These are phyloP conservation scores for Arthrobotrys sphaeroides DNA, from an alignment of 2,329 filamentous ascomycete genomes.

Conservation along the genomic window DNA sequence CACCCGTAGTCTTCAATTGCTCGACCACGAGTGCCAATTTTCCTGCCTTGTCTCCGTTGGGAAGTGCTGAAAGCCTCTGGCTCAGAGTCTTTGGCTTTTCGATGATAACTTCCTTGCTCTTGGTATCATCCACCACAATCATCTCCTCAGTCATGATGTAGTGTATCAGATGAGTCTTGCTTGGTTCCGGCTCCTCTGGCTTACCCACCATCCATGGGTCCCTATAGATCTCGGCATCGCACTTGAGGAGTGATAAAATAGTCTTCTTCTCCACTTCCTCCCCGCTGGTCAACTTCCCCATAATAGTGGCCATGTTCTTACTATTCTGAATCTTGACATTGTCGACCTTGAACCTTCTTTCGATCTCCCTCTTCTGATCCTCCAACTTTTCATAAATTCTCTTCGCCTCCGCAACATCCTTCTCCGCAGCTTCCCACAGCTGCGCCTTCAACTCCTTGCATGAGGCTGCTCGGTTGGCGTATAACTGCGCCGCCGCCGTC, in stretches of 20 bases:
- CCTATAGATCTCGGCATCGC: conserved; percentile 42
- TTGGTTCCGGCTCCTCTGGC: conserved; percentile 30
- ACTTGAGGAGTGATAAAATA: conserved; percentile 24
- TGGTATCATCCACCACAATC: not conserved
- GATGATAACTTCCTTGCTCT: conserved; percentile 22
- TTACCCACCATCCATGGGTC: conserved; percentile 43
- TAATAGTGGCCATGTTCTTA: conserved; percentile 27
- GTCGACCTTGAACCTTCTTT: conserved; percentile 22
- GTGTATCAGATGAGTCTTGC: conserved; percentile 37
- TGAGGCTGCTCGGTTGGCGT: conserved; percentile 31
- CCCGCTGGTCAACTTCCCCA: conserved; percentile 17
- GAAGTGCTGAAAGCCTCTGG: conserved; percentile 30
- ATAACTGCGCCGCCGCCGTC: conserved; percentile 14
- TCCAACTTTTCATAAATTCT: conserved; percentile 19
- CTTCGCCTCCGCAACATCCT: not conserved
- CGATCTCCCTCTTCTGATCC: conserved; percentile 5
- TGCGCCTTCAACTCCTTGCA: conserved; percentile 42
- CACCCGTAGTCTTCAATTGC: conserved; percentile 18
- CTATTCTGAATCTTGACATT: conserved; percentile 37
- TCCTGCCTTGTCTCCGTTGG: conserved; percentile 39
- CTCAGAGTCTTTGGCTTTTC: conserved; percentile 29
- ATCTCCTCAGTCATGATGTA: conserved; percentile 43
- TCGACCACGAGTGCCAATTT: conserved; percentile 35
- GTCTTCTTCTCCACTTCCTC: conserved; percentile 9
- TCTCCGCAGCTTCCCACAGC: conserved; percentile 27